Evolutionary conservation across 352 stramenopile species (phyloP), one percentile per base, ranked within the genome.

Genomic region (Globisporangium lucens): DNA sequence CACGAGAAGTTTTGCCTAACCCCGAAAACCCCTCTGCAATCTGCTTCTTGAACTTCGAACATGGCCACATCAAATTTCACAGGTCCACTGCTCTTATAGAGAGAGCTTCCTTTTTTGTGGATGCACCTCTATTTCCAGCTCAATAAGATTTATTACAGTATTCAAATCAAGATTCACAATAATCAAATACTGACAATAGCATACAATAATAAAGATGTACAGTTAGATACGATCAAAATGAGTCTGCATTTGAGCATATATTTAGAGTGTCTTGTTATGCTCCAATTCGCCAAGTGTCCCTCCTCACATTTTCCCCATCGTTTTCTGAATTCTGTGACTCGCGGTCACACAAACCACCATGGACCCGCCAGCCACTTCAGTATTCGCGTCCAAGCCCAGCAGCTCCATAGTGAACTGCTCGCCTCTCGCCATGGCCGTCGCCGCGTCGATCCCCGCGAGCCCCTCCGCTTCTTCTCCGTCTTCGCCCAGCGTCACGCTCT

Each of bases 31-130:
- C 56, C 56, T 62, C 35, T 62, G n/a, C 13, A 15, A 51, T 62
- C 12, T 35, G 24, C n/a, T 64, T 52, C 47, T 64, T 64, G 58
- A 64, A 64, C 58, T 64, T 64, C 17, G n/a, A 41, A 41, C 20
- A 59, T 41, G 27, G 13, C 33, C 36, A 41, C 35, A 62, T 62
- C 56, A 17, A 47, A 4, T 55, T 56, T 0, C 13, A 36, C 12
- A 56, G 58, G 38, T 35, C 7, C 10, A 22, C 8, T 52, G 58
- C 38, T 64, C 58, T 53, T 64, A n/a, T 56, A 64, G 13, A 64
- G 58, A 56, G 58, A 64, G 13, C 13, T 64, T 64, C 58, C 12
- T 24, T 55, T 64, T 56, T 38, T 24, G 27, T 59, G 7, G 13
- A 41, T 5, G 27, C 29, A 7, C 2, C 5, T 0, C 53, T 15